Conservation (phyloP, 768 basidiomycete species). For the Leccinum subgranulosum region DNA sequence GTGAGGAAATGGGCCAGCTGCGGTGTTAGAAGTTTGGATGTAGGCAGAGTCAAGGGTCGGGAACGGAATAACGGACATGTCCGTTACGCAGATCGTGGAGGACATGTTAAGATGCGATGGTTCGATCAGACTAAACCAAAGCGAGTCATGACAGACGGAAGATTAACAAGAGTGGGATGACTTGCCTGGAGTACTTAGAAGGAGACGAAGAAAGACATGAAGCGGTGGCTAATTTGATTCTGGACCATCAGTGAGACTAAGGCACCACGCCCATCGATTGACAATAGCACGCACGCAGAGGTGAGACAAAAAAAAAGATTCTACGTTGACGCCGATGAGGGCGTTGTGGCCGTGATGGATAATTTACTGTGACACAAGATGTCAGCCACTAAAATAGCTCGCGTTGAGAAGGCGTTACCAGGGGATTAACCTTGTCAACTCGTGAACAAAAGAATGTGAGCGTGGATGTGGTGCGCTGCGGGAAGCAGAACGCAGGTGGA, state of each 20-base stretch:
- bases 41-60: conserved; percentile 23
- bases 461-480: background rate
- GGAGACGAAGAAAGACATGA: conserved; percentile 16
- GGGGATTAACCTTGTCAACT: background rate
- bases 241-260: conserved; percentile 15
- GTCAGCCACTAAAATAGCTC: conserved; percentile 7
- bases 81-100: conserved; percentile 23
- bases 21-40: conserved; percentile 46
- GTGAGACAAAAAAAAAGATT: conserved; percentile 1
- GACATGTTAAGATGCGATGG: conserved; percentile 11
- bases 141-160: background rate
- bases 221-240: conserved; percentile 11
- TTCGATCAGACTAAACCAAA: conserved; percentile 2
- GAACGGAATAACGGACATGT: conserved; percentile 27
- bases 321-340: conserved; percentile 6
- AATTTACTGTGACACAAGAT: conserved; percentile 13
- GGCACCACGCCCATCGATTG: background rate
- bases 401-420: conserved; percentile 1
- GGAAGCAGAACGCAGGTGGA: conserved; percentile 1
- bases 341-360: conserved; percentile 6
- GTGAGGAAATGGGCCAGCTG: conserved; percentile 58
- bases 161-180: background rate
- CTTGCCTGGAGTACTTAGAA: conserved; percentile 15
- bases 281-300: conserved; percentile 10
- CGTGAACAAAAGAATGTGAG: conserved; percentile 18